Evolutionary conservation across 2,329 filamentous ascomycete genomes (phyloP), one percentile per base, ranked within the genome.

Genomic region (Ophiostoma ulmi): DNA sequence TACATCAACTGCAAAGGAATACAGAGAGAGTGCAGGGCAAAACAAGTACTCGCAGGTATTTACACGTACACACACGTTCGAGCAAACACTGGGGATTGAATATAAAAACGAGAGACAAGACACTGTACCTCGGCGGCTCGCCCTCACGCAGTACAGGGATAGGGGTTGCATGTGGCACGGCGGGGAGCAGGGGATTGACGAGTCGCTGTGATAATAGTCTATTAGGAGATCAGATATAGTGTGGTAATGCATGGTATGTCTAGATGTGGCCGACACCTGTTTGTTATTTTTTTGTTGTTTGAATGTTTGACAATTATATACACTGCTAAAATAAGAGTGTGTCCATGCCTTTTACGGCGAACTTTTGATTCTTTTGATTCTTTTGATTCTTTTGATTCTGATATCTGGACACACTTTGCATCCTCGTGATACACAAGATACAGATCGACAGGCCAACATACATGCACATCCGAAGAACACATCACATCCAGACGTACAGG

Each of bases 101-200:
- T 0, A 2, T 10, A 8, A 69, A 67, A 22, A 66, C 6, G 64
- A 31, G 17, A 48, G 44, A 48, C 44, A 48, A 44, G 35, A 38
- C 17, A 68, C 41, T 52, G 26, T 2, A 5, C 63, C 63, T 65
- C 36, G 39, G 61, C 55, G 52, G 55, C 11, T 20, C 52, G 61
- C 20, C 22, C 26, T 20, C 55, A 65, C 55, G 70, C 65, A 65
- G 26, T 22, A 65, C 61, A 64, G 61, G 35, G 26, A 35, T 63
- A 39, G n/a, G 69, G 48, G 67, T 22, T 55, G 41, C 6, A 38
- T 67, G 65, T 67, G 22, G 67, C 26, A 52, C 67, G 7, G 41
- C 26, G 35, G 61, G 61, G 36, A 65, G 63, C 36, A 65, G 63
- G 26, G 20, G 22, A 63, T 63, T 63, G 58, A 63, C 26, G 58